Percentiles rank a stretch among this genome's conserved stretches.
These are phyloP conservation scores for Paspalum vaginatum DNA, from an alignment of 176 grass and related monocot species.

Conservation along the genomic window DNA sequence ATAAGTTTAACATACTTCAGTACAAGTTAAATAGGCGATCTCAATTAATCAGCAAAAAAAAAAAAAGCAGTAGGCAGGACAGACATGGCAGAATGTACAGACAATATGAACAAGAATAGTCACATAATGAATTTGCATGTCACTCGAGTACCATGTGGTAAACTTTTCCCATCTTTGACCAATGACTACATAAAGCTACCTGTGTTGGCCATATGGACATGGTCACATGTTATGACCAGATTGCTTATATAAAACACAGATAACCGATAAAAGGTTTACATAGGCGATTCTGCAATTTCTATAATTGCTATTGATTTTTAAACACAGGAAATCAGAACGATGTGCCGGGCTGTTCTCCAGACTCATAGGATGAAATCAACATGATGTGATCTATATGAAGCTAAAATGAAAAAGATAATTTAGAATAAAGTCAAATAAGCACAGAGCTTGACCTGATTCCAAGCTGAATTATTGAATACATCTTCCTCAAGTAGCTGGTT, in stretches of 20 bases:
- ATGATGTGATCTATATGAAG: background rate
- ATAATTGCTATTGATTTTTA: background rate
- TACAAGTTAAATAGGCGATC: conserved; percentile 15
- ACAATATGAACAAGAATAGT: conserved; percentile 8
- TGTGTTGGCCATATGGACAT: background rate
- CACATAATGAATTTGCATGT: background rate
- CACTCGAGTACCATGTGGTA: background rate
- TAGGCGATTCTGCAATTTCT: background rate
- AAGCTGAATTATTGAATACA: conserved; percentile 97
- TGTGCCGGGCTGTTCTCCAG: background rate
- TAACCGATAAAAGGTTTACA: background rate
- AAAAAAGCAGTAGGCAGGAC: background rate
- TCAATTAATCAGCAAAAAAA: conserved; percentile 28
- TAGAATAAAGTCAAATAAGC: background rate
- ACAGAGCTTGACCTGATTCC: conserved; percentile 80
- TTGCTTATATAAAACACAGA: background rate
- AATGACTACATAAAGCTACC: background rate
- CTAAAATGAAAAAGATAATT: conserved; percentile 17
- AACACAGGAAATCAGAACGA: background rate
- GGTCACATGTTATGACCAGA: background rate
- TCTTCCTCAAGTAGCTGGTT: conserved; percentile 80
- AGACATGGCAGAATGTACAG: conserved; percentile 3
- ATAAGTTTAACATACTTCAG: conserved; percentile 19
- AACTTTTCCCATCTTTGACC: background rate
- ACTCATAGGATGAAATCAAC: background rate